These are phyloP conservation scores for Sordariomycetes sp. DNA, from an alignment of 2,329 filamentous ascomycete species.

Conservation along the genomic window DNA sequence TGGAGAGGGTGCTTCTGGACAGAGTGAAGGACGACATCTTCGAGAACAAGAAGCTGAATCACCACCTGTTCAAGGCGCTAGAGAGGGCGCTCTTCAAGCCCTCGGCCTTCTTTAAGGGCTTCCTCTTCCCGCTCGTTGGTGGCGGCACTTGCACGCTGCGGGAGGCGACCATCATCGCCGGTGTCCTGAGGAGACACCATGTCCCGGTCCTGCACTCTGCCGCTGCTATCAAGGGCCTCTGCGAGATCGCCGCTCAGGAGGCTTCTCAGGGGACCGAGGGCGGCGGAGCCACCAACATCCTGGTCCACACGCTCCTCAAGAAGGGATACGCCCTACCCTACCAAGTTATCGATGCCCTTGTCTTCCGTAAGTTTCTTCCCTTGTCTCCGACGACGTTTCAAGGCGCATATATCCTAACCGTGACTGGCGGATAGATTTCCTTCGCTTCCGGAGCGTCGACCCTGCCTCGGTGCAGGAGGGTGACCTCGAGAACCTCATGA, in stretches of 20 bases:
- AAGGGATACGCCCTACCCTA: conserved; percentile 96
- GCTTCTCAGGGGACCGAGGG: conserved; percentile 74
- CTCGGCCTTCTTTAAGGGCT: conserved; percentile 90
- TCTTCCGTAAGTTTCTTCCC: conserved; percentile 43
- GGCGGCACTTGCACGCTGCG: conserved; percentile 83
- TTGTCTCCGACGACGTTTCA: neutral
- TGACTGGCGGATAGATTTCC: conserved; percentile 51
- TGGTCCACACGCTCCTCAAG: conserved; percentile 85
- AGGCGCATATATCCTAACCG: neutral
- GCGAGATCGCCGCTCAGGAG: conserved; percentile 88
- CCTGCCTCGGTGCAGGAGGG: conserved; percentile 38
- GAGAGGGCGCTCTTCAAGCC: conserved; percentile 94
- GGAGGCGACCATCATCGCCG: conserved; percentile 85
- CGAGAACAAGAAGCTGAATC: conserved; percentile 89
- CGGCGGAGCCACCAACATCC: conserved; percentile 86
- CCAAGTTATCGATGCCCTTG: conserved; percentile 86
- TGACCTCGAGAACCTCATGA: conserved; percentile 41
- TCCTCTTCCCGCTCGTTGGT: conserved; percentile 81
- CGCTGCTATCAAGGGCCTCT: conserved; percentile 81
- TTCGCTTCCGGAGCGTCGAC: conserved; percentile 71
- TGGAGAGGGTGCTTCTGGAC: conserved; percentile 78
- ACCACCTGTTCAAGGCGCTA: conserved; percentile 87
- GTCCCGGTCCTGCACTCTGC: conserved; percentile 89
- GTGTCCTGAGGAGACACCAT: conserved; percentile 72
- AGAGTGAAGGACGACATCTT: conserved; percentile 89